Evolutionary conservation across 2,329 filamentous ascomycete genomes (phyloP), one percentile per base, ranked within the genome.

Genomic region (Lachnellula subtilissima): DNA sequence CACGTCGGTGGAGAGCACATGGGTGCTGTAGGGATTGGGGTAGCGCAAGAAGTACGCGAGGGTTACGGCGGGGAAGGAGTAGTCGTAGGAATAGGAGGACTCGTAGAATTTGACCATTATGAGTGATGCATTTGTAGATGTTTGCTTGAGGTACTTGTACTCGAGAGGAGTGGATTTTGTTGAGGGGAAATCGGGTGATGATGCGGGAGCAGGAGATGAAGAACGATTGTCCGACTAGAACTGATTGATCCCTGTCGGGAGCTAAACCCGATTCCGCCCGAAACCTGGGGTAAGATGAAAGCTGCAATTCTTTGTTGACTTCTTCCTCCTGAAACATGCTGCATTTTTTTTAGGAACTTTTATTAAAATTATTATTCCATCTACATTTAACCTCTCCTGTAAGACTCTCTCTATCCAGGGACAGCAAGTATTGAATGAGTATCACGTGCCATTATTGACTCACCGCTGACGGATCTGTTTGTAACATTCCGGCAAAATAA

Each of bases 21-120:
- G 89, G 61, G 82, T 85, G 63, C 86, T 86, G 75, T 93, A 92
- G 6, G 89, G 89, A 69, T 93, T 94, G 57, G 88, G 91, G 74
- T 94, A 94, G 63, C 89, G 88, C 50, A 94, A 86, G 75, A 93
- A 94, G 80, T 91, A 94, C 75, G 89, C 89, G 72, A 94, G 86
- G 49, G 89, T 91, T 60, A 94, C 89, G 71, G 89, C 89, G 60
- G 88, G 85, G 76, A 93, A 93, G 49, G 88, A 86, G 73, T 93
- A 90, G 62, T 85, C 80, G 78, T 92, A 91, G 67, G 80, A 83
- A 71, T 89, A 87, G 73, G 81, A 84, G 65, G 83, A 85, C 53
- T 70, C 68, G 64, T 67, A 70, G 61, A 70, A 71, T 64, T 70
- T 71, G 46, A 71, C 69, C 69, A 71, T 71, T 58, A 54, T 65